Evolutionary conservation across 192 early-diverging fungal species (phyloP), one percentile per base, ranked within the genome.

Genomic region (Spinellus fusiger): DNA sequence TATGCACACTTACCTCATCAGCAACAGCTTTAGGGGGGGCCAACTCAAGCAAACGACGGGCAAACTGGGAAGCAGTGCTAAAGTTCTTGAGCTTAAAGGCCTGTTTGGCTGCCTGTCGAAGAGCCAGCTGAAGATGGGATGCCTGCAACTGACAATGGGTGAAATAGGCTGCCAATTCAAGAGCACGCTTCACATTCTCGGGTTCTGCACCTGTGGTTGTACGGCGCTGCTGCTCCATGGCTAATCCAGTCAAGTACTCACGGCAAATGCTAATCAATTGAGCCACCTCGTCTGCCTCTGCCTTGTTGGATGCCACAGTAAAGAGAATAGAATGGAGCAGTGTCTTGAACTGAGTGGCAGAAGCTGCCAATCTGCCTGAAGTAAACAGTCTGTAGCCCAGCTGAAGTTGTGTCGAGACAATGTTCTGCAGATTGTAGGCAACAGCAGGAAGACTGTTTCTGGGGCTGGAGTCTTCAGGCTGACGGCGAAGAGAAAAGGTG

Each of bases 81-180:
- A 89, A 89, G 80, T 96, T 94, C 73, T 83, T 85, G 49, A 79
- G 69, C 79, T 91, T 93, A 72, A 86, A 92, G 23, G 87, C 84
- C 49, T 85, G 79, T 44, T 81, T 84, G 86, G 93, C 94, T 28
- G 95, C 97, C 50, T 85, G 82, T n/a, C 86, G 84, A 63, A 99
- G 73, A 46, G 85, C 84, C 31, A 95, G 80, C 68, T 93, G 93
- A 74, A 92, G 78, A 71, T 99, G 97, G 15, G 85, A 74, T 0
- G 87, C 84, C 54, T 96, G 93, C 51, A 99, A 77, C 62, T 91
- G 80, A 71, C 91, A 92, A 66, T 96, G 90, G 1, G 97, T 94
- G 69, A 96, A 98, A 76, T 96, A 99, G 0, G 92, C 93, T 0
- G 94, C 92, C 31, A 99, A 79, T 67, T 98, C 97, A 9, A 97